Base-by-base conservation (phyloP, 2,329 filamentous ascomycete genomes). In the Sarocladiaceae sp. region DNA sequence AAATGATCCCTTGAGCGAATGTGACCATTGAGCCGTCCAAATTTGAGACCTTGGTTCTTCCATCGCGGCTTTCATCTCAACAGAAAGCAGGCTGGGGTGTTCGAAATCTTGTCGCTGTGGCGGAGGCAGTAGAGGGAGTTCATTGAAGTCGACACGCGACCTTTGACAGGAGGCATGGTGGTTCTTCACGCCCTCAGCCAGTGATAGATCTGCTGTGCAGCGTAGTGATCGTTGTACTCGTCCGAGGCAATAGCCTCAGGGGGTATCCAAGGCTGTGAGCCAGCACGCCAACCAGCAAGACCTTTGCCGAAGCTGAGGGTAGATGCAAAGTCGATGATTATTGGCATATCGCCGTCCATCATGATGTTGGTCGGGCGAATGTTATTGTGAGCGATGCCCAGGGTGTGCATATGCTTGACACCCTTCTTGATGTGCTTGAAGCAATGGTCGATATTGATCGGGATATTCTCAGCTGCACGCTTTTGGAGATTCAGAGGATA, bases 291-390 rank as follows among this genome's bases (percentile, higher is more conserved):
- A 13, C 47, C 47, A 25, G 33, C 47, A 5, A 50, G 47, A 15
- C 20, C 26, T n/a, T 33, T 20, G 17, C 47, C 47, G 18, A 50
- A 36, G 8, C n/a, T 17, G 29, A 36, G 47, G 3, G 47, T 50
- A 15, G 65, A 66, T 39, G 64, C 66, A 46, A 66, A 69, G 55
- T 70, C 67, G 29, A 71, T 60, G 37, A 71, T 56, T 25, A 67
- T 56, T 6, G 68, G 62, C 8, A 57, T 56, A n/a, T 63, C 63
- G 29, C 56, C 56, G 55, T 66, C 60, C 25, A 70, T 51, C 55
- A 66, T 65, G 11, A 70, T 59, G 44, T 69, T 69, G 26, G 55
- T 53, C 4, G 64, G 63, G 33, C 61, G 63, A 47, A 71, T 62
- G 51, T 67, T 62, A 48, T 71, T 71, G 52, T 70, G 66, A 8